Evolutionary conservation across 1,139 yeast genomes (phyloP), one percentile per base, ranked within the genome.

Genomic region (Geotrichum restrictum): DNA sequence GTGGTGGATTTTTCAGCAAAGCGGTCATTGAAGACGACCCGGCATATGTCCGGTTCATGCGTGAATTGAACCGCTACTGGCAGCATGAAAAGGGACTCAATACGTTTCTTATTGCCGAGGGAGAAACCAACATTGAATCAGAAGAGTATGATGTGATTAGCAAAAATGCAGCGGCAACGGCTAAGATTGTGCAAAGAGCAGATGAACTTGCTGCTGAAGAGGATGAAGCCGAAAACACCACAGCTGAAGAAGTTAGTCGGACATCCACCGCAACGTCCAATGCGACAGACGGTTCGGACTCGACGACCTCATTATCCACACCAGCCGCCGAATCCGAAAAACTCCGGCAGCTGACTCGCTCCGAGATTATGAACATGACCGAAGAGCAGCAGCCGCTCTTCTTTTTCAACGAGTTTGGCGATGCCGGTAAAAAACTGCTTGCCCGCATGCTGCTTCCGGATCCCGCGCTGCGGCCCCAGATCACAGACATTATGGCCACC

Each of bases 401-500:
- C 88, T 52, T 47, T 48, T 62, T 63, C 48, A 60, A 60, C 45
- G 66, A 62, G n/a, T 60, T 62, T 52, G 66, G 66, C 29, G 63
- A 62, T 22, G 54, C 62, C 10, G 62, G 62, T 27, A 62, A 62
- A 53, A 57, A 59, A 44, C 50, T 62, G 21, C 39, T 64, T 22
- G 64, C 65, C 1, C 56, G 57, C 14, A 83, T 87, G 57, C 72
- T 87, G 62, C 91, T 84, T 61, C 95, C 95, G 1, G 80, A 82
- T 51, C 91, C 95, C 1, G 54, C 48, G 29, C 74, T 93, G 60
- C 75, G 96, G 68, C 85, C 88, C 51, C 84, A 81, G 29, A 87
- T 88, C 16, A 76, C 77, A 56, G 94, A 87, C 64, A 78, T 87
- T 36, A 70, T 87, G 51, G 29, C 32, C 3, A 45, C 53, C 8